Evolutionary conservation across 208 protist species (phyloP), one percentile per base, ranked within the genome.

Genomic region (Trypanosoma mega): DNA sequence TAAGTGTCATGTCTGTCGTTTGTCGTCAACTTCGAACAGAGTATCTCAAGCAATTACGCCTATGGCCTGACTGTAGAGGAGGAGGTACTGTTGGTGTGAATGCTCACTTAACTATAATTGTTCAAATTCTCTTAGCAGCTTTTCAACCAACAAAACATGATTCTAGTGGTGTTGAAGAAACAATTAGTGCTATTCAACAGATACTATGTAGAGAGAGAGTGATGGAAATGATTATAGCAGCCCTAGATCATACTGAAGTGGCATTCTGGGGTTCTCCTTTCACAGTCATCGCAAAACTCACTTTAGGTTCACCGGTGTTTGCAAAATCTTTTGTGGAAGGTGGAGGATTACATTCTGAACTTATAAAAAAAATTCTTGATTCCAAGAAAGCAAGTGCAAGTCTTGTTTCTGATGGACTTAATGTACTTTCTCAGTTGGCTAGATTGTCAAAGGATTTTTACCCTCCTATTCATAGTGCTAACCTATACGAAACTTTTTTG

Each of bases 401-500:
- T 14, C 65, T 96, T 23, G 76, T 98, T 45, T 78, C 90, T 0
- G 91, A 98, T 66, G 77, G 77, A 24, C 73, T 98, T 29, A 85
- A 86, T 37, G 87, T 98, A 11, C 63, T 98, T 21, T 97, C 82
- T 11, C 95, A 98, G 62, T 69, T 98, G 26, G 92, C 94, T 7
- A 78, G 93, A 23, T 36, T 90, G 8, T 94, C 81, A 4, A 60
- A 81, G 37, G 92, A 97, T 20, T 90, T 89, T 63, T 98, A 98
- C 66, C 71, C 76, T 18, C 39, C 71, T 9, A 93, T 98, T 57
- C 77, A 97, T 58, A 78, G 78, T 6, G 74, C 90, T 3, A 80
- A 90, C 57, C 41, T 98, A 4, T 96, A 90, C 75, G 63, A 72
- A 29, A 68, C 33, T 18, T 75, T 97, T 26, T 53, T 69, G 20